phyloP scores from a whole-genome alignment of 2,329 filamentous ascomycete genomes.

The Botryosphaeria dothidea region DNA sequence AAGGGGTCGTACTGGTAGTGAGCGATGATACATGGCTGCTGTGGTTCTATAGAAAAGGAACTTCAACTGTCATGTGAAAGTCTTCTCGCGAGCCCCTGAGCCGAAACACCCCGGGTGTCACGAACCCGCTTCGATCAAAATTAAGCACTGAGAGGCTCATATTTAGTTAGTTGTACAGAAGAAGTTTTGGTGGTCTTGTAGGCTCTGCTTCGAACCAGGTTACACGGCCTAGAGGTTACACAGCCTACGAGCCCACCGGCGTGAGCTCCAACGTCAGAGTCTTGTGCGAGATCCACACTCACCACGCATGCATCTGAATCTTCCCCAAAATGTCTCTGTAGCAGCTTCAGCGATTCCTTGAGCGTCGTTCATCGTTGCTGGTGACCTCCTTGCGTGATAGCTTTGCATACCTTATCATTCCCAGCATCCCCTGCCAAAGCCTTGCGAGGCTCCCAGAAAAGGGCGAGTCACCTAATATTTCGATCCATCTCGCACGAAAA shows the following conservation, averaged over 20 bases:
- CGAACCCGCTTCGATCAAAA: background rate
- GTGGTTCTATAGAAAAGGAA: too few relatives aligned
- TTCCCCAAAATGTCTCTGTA: background rate
- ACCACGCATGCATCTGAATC: background rate
- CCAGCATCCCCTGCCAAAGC: background rate
- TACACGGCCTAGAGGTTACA: background rate
- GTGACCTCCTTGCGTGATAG: background rate
- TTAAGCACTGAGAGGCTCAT: too few relatives aligned
- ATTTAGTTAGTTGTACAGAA: background rate
- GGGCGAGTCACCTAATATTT: background rate
- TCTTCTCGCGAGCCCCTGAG: background rate
- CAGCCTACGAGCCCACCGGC: background rate
- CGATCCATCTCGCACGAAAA: background rate
- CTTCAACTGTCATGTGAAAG: background rate
- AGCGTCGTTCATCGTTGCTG: background rate
- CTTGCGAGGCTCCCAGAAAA: background rate
- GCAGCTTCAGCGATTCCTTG: background rate
- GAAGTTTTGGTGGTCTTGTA: background rate
- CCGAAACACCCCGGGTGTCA: background rate
- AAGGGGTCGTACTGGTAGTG: too few relatives aligned
- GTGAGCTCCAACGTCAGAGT: background rate
- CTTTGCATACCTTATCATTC: background rate
- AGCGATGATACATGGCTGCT: too few relatives aligned
- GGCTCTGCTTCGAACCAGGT: background rate
- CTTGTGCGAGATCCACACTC: background rate